Conservation (phyloP, 441 rosid genomes). For the Eugenia klotzschiana region DNA sequence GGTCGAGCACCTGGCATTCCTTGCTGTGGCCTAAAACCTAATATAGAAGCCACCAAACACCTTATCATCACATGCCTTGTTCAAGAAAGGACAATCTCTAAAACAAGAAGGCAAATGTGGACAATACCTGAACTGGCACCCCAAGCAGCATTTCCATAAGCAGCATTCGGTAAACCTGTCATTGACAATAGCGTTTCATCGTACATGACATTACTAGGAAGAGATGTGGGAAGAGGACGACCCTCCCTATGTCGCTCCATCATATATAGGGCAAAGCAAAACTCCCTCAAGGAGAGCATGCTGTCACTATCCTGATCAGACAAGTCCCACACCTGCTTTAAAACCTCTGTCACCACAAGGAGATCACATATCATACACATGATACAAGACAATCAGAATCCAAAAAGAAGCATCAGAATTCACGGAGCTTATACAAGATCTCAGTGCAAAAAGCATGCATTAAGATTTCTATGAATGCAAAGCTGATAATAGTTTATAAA, state of each 20-base stretch:
- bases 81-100: neutral
- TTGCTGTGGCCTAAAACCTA: constrained; percentile 66
- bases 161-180: constrained; percentile 55
- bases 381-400: constrained; percentile 3
- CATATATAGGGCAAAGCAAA: constrained; percentile 85
- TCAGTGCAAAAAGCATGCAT: neutral
- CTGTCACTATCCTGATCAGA: constrained; percentile 93
- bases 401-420: neutral
- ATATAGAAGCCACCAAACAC: constrained; percentile 3
- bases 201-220: constrained; percentile 69
- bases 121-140: constrained; percentile 52
- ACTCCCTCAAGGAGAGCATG: constrained; percentile 94
- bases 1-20: constrained; percentile 44
- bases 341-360: constrained; percentile 43
- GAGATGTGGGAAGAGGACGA: constrained; percentile 61
- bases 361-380: constrained; percentile 1
- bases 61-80: neutral
- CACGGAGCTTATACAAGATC: neutral
- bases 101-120: neutral
- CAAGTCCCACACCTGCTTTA: constrained; percentile 92
- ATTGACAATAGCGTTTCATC: constrained; percentile 77
- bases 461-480: neutral
- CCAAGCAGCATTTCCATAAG: constrained; percentile 67
- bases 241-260: constrained; percentile 95
- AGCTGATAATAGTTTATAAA: neutral